Conservation (phyloP, 2,329 filamentous ascomycete genomes). For the Aspergillus vadensis region DNA sequence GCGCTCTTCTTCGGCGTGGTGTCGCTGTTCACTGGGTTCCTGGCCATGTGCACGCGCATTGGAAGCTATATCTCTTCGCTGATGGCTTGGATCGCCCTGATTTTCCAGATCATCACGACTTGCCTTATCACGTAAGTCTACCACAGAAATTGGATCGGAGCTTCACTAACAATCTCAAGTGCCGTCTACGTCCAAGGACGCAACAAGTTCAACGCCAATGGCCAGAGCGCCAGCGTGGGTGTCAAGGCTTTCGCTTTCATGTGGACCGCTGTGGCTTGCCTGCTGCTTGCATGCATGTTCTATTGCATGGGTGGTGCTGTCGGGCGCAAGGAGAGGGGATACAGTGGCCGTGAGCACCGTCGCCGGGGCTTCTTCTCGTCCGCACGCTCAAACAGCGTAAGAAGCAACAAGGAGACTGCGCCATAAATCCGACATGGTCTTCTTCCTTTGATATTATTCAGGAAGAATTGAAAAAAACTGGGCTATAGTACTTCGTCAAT, state of each 20-base stretch:
- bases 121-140: slow-evolving; percentile 64
- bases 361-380: slow-evolving; percentile 43
- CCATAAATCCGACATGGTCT: slow-evolving; percentile 22
- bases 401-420: slow-evolving; percentile 33
- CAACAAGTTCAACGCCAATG: slow-evolving; percentile 55
- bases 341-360: slow-evolving; percentile 39
- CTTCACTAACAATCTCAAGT: slow-evolving; percentile 41
- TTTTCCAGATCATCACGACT: slow-evolving; percentile 61
- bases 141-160: not conserved
- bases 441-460: no score
- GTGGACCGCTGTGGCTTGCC: slow-evolving; percentile 59
- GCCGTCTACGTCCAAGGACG: slow-evolving; percentile 62
- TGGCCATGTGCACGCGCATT: slow-evolving; percentile 56
- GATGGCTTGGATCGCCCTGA: slow-evolving; percentile 54
- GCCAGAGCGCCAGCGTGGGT: slow-evolving; percentile 55
- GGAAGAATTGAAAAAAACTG: not conserved
- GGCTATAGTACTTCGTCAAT: not conserved
- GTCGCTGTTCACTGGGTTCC: slow-evolving; percentile 49
- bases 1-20: slow-evolving; percentile 70
- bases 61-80: slow-evolving; percentile 55
- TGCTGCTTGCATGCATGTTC: slow-evolving; percentile 57
- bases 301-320: slow-evolving; percentile 55
- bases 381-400: slow-evolving; percentile 31
- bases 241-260: slow-evolving; percentile 63
- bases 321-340: slow-evolving; percentile 35